Evolutionary conservation across 306 rosid genomes (phyloP).

Genomic region (Fragaria nilgerrensis): DNA sequence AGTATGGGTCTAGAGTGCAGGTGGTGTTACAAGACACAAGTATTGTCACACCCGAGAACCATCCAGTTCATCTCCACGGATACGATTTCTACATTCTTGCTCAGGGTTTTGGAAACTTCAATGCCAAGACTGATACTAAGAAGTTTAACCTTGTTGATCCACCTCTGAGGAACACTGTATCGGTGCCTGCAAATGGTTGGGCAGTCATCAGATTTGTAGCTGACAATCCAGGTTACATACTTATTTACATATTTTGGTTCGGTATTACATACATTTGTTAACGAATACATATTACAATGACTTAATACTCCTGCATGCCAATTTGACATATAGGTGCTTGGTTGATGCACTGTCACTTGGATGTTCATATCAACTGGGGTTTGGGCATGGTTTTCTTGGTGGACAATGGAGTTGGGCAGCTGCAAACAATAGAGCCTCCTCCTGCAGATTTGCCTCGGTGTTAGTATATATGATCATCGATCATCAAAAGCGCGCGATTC

Average conservation of each 20-base stretch:
- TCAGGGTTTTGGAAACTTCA: conserved; percentile 25
- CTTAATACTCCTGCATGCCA: neutral
- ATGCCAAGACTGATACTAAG: neutral
- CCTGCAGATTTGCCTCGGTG: conserved; percentile 21
- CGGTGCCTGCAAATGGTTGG: conserved; percentile 24
- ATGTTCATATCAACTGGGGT: conserved; percentile 22
- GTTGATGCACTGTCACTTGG: conserved; percentile 29
- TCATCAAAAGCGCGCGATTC: too few species aligned
- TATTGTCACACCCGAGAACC: conserved; percentile 1
- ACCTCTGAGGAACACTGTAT: conserved; percentile 21
- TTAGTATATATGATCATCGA: neutral
- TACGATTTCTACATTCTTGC: conserved; percentile 25
- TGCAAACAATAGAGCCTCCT: conserved; percentile 18
- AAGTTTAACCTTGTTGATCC: conserved; percentile 24
- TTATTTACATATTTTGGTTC: too few species aligned
- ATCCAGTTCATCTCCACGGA: conserved; percentile 28
- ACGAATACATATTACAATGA: neutral
- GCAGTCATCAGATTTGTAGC: conserved; percentile 33
- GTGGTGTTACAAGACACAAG: conserved; percentile 26
- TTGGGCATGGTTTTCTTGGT: conserved; percentile 23
- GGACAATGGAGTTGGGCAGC: conserved; percentile 21
- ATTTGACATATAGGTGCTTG: conserved; percentile 16
- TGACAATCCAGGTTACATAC: conserved; percentile 18
- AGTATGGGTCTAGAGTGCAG: conserved; percentile 18
- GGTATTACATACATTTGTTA: too few species aligned